Base-by-base conservation (phyloP, 805 yeast species). In the Cyberlindnera veronae region DNA sequence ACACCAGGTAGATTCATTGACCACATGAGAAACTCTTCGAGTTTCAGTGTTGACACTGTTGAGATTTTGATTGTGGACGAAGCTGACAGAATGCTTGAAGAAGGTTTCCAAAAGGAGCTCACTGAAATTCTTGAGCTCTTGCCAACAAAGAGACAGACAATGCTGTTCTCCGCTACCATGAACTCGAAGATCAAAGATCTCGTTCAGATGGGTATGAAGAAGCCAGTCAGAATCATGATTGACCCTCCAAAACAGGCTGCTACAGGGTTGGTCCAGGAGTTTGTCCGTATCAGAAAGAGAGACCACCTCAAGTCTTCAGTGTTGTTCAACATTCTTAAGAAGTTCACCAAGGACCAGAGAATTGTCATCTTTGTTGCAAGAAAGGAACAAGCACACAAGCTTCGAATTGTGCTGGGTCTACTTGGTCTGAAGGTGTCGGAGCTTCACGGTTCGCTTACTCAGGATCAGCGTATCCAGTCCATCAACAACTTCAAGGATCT, bases 1-100 rank as follows among this genome's bases (percentile, higher is more conserved):
- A 93, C 99, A 0, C 99, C 99, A 2, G 99, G 99, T 77, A 77
- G 99, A 69, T 83, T 93, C 51, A 93, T 93, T 57, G 99, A 93
- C 64, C 99, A 93, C 66, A 79, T 93, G 41, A 74, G 98, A 60
- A 93, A 93, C 67, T 90, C 98, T 6, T 88, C 96, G 7, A 83
- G 93, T 38, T 93, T 93, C 62, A 79, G 80, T 35, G 95, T 89
- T 34, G 98, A 93, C 51, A 73, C 81, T 24, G 93, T 93, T 36
- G 99, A 93, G 67, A 85, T 93, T 39, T 70, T 93, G 54, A 95
- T 93, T 22, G 74, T 93, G 52, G 99, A 93, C 69, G 99, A 93
- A 70, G 99, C 99, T 45, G 99, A 93, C 73, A 81, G 99, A 69
- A 93, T 93, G 98, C 74, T 93, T 53, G 99, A 93, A 62, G 99